Base-by-base conservation (phyloP, 2,329 filamentous ascomycete species). In the Exophiala lecanii-corni region DNA sequence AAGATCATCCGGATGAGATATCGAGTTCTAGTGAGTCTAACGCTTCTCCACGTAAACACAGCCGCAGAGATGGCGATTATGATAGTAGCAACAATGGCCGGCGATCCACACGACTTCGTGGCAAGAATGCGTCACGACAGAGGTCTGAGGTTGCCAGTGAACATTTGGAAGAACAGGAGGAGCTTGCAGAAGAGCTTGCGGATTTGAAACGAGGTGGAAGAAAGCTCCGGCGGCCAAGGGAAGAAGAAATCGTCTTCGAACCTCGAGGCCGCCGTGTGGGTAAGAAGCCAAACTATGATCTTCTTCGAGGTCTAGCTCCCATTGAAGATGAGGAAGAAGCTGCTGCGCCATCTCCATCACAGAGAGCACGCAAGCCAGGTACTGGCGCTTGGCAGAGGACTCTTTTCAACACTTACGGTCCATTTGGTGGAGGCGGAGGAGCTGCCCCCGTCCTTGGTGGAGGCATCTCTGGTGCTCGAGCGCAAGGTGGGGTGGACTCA, bases 341-440 rank as follows among this genome's bases (percentile, higher is more conserved):
- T 43, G 70, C 78, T 7, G 78, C 77, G 4, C 78, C 86, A 5
- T 84, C 84, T 3, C 81, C 84, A 26, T 78, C 81, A 16, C 81
- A 82, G 43, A 78, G 79, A 48, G 78, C 80, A 23, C 79, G 75
- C 21, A 76, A 71, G 18, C 68, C 71, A 12, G 80, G 75, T 26
- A 75, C 71, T 20, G 69, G 71, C 9, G 68, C 67, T 32, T 88
- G 82, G 81, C 87, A 91, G 60, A 84, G 89, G 37, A 86, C 77
- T 44, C 74, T 97, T 21, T 91, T 94, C 65, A 89, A 88, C 16
- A 94, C 89, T 1, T 87, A 84, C 60, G 92, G 92, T 6, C 92
- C 92, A 2, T 97, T 98, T 64, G 92, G 89, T 45, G 89, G 92
- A 31, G 86, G 85, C 34, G 81, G 82, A 32, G 86, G 86, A 25